Evolutionary conservation across 805 yeast genomes (phyloP).

Genomic region (Metschnikowia peoriensis): DNA sequence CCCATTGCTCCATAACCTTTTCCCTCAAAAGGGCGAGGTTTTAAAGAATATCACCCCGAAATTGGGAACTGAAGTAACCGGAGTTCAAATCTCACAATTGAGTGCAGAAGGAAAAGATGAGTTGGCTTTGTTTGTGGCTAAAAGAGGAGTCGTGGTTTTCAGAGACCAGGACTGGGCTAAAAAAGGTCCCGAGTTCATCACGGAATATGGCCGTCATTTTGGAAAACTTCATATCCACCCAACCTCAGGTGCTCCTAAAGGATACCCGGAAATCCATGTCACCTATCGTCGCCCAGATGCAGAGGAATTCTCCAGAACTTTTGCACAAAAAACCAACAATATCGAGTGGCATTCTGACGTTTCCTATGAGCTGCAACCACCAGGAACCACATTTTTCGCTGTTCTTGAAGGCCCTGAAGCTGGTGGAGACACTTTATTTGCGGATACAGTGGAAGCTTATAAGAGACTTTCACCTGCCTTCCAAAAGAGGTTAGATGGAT

Average conservation of each 20-base stretch:
- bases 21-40: conserved; percentile 16
- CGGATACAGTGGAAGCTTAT: conserved; percentile 39
- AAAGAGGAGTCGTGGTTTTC: conserved; percentile 35
- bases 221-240: conserved; percentile 48
- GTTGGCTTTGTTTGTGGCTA: conserved; percentile 32
- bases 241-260: conserved; percentile 37
- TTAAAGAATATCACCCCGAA: conserved; percentile 29
- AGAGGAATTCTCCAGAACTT: conserved; percentile 28
- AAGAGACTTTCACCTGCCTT: conserved; percentile 35
- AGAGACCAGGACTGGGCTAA: conserved; percentile 31
- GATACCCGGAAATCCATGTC: conserved; percentile 32
- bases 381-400: conserved; percentile 34
- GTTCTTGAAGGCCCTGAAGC: conserved; percentile 37
- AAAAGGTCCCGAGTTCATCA: conserved; percentile 26
- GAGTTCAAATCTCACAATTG: conserved; percentile 31
- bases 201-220: conserved; percentile 33
- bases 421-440: conserved; percentile 40
- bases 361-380: conserved; percentile 36
- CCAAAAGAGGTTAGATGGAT: conserved; percentile 29
- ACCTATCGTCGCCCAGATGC: conserved; percentile 32
- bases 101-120: conserved; percentile 30
- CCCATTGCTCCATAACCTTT: conserved; percentile 20
- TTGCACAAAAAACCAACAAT: conserved; percentile 27
- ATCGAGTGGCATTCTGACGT: conserved; percentile 40
- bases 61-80: conserved; percentile 31